Percentiles rank a stretch among this genome's conserved stretches.
phyloP scores from a whole-genome alignment of 1,284 basidiomycete genomes.

The Coniferiporia weirii region DNA sequence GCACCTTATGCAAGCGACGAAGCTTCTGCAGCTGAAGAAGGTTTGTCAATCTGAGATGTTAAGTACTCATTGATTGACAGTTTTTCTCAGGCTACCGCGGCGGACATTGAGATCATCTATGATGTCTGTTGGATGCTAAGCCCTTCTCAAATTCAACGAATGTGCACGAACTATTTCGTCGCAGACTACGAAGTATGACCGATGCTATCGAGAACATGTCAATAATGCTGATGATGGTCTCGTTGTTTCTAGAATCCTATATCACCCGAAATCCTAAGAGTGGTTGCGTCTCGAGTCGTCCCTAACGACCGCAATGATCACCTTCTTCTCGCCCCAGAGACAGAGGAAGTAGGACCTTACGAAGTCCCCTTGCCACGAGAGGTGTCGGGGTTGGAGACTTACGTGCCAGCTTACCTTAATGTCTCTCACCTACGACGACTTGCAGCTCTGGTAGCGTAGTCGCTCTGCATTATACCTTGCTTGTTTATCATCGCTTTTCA shows the following conservation, averaged over 20 bases:
- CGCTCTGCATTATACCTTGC: not conserved
- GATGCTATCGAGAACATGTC: not conserved
- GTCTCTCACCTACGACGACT: conserved; percentile 78
- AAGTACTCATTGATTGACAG: conserved; percentile 15
- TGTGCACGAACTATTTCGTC: conserved; percentile 98
- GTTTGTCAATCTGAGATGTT: conserved; percentile 36
- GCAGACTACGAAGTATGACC: conserved; percentile 88
- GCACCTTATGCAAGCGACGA: conserved; percentile 99
- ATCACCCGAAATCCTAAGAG: conserved; percentile 91
- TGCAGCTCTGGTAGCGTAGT: conserved; percentile 73
- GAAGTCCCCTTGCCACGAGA: conserved; percentile 84
- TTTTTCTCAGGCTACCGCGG: conserved; percentile 66
- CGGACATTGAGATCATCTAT: conserved; percentile 98
- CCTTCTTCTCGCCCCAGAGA: conserved; percentile 88
- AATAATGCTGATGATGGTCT: not conserved
- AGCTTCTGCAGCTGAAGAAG: conserved; percentile 97
- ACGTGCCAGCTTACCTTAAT: conserved; percentile 82
- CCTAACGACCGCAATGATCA: conserved; percentile 96
- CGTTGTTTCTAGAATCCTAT: conserved; percentile 72
- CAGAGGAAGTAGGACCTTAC: conserved; percentile 92
- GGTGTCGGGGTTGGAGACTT: conserved; percentile 83
- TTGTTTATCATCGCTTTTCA: not conserved
- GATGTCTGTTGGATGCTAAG: conserved; percentile 99
- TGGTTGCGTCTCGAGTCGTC: conserved; percentile 92
- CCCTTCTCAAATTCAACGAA: conserved; percentile 98